A percentile compares a stretch with the other conserved stretches of the same genome.
phyloP scores from a whole-genome alignment of 2,329 filamentous ascomycete species.

The Fusarium globosum region DNA sequence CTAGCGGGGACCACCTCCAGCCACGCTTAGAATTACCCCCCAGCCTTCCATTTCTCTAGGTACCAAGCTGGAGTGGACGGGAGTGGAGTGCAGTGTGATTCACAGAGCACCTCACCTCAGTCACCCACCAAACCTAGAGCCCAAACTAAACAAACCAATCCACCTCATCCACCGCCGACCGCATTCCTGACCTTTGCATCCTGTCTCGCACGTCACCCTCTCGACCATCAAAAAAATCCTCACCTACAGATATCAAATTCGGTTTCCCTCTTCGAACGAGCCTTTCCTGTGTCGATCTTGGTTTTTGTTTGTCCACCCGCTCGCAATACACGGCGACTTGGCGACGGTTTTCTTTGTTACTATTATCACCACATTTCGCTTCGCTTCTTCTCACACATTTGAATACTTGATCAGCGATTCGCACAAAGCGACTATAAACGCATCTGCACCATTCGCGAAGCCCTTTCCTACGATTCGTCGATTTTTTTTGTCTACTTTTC shows the following conservation, averaged over 20 bases:
- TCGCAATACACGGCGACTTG: constrained; percentile 21
- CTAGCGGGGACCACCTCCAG: constrained; percentile 45
- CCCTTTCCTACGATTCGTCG: constrained; percentile 8
- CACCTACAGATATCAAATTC: constrained; percentile 29
- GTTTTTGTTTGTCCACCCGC: constrained; percentile 11
- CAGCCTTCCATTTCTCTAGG: constrained; percentile 46
- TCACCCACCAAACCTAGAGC: constrained; percentile 18
- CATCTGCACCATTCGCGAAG: constrained; percentile 16
- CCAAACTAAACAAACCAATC: constrained; percentile 36
- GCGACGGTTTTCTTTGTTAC: constrained; percentile 26
- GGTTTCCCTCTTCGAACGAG: constrained; percentile 9
- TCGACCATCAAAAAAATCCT: constrained; percentile 29
- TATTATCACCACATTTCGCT: constrained; percentile 24
- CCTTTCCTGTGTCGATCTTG: constrained; percentile 16
- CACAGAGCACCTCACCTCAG: background rate
- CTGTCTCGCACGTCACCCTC: constrained; percentile 45
- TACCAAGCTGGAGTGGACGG: background rate
- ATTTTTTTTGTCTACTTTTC: constrained; percentile 21
- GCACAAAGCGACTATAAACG: constrained; percentile 17
- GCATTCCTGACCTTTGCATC: constrained; percentile 45
- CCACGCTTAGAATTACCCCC: constrained; percentile 45
- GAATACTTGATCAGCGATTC: constrained; percentile 21
- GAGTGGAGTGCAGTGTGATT: constrained; percentile 27
- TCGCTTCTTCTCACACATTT: constrained; percentile 32
- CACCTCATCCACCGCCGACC: constrained; percentile 39